Base-by-base conservation (phyloP, 1,139 yeast species). In the Suhomyces bolitotheri region DNA sequence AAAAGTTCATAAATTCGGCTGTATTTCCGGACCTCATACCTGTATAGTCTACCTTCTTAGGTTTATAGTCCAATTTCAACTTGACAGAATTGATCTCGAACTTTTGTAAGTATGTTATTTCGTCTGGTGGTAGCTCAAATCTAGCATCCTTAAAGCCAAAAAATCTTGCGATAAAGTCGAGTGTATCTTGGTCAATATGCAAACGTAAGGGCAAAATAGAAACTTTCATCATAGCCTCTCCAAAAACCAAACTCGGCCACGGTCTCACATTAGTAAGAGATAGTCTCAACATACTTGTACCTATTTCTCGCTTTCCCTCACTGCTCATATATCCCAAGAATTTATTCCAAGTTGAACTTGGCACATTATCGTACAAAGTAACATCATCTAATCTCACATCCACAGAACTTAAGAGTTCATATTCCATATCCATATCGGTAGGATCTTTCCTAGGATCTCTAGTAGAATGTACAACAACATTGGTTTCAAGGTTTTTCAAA, bases 341-440 rank as follows among this genome's bases (percentile, higher is more conserved):
- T 59, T 85, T 86, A 50, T 88, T 86, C 97, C 97, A 92, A 0
- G 95, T 83, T 0, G 97, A 90, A 0, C 90, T 77, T 0, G 90
- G 82, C 2, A 90, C 79, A 53, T 88, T 85, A 56, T 92, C 98
- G 39, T 76, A 64, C 3, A 88, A 66, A 39, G 77, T 80, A 33
- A 84, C 58, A 30, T 78, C 77, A n/a, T 70, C 70, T 6, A 84
- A 61, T 22, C 56, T 49, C 3, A 66, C 31, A n/a, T 63, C 70
- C 8, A 73, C 58, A 4, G 71, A 62, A 49, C 74, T 81, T 16
- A 82, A 56, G 4, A 74, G 41, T 35, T 76, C 82, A 21, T 70
- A 58, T 21, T 54, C 66, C 6, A 51, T 40, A 1, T 39, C 34
- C 3, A 53, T 43, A 23, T 51, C 53, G 2, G 56, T 48, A 8